Conservation (phyloP, 805 yeast species). For the Komagataella mondaviorum region DNA sequence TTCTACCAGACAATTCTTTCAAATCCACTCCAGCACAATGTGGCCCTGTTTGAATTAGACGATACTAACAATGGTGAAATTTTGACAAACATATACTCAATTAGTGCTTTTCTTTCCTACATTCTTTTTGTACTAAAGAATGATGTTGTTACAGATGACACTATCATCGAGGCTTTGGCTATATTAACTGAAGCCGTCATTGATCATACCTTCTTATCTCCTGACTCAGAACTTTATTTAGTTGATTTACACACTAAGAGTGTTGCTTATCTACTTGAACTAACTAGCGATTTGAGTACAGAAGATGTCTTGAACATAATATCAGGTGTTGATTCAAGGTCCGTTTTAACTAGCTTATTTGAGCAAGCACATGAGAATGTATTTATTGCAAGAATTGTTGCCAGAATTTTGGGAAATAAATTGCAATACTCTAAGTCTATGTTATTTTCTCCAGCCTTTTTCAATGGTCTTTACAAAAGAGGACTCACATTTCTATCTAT, state of each 20-base stretch:
- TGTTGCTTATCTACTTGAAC: background rate
- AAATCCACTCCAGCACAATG: conserved; percentile 9
- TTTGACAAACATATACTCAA: background rate
- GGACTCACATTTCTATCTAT: background rate
- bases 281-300: background rate
- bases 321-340: background rate
- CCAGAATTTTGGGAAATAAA: conserved; percentile 15
- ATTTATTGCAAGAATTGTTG: conserved; percentile 18
- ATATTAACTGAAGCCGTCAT: background rate
- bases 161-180: background rate
- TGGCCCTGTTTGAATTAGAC: background rate
- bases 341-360: background rate
- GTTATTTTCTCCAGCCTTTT: background rate
- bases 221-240: background rate
- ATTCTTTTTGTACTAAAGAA: background rate
- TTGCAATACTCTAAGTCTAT: conserved; percentile 10
- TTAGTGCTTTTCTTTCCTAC: background rate
- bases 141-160: background rate
- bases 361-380: background rate
- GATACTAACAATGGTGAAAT: conserved; percentile 8
- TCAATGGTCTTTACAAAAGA: background rate
- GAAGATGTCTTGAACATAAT: background rate
- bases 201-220: background rate
- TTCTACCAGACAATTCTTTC: conserved; percentile 6
- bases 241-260: background rate